Evolutionary conservation across 2,329 filamentous ascomycete genomes (phyloP).

Genomic region (Karstenula rhodostoma): DNA sequence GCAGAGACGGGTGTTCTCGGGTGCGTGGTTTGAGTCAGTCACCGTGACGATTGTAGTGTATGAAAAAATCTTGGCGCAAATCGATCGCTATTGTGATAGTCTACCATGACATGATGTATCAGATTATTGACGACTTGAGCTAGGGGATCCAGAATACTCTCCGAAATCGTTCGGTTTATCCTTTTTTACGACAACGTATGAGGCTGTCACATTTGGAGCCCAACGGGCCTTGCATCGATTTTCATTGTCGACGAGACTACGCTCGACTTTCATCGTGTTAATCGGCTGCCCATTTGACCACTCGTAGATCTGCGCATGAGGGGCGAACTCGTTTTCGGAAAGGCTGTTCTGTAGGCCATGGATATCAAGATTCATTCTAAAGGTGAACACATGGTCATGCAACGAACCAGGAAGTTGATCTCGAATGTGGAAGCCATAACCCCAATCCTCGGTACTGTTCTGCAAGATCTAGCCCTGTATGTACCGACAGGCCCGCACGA

Average conservation of each 20-base stretch:
- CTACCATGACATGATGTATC: too few relatives aligned
- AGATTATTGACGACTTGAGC: too few relatives aligned
- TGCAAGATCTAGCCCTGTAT: slow-evolving; percentile 29
- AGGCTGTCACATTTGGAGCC: neutral
- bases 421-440: slow-evolving; percentile 48
- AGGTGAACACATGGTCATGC: slow-evolving; percentile 49
- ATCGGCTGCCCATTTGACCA: slow-evolving; percentile 57
- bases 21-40: too few relatives aligned
- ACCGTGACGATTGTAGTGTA: too few relatives aligned
- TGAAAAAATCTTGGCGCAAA: too few relatives aligned
- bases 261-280: slow-evolving; percentile 61
- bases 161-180: neutral
- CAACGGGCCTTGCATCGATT: slow-evolving; percentile 48
- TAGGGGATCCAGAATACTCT: neutral
- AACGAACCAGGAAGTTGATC: slow-evolving; percentile 41
- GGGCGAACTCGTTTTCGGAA: slow-evolving; percentile 29
- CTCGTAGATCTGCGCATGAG: slow-evolving; percentile 9
- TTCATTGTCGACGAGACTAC: slow-evolving; percentile 46
- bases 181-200: slow-evolving; percentile 4
- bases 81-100: too few relatives aligned
- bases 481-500: slow-evolving; percentile 31
- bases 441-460: neutral
- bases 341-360: slow-evolving; percentile 42
- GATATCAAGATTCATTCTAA: slow-evolving; percentile 48
- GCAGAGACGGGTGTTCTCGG: too few relatives aligned